Base-by-base conservation (phyloP, 768 basidiomycete species). In the Suillus subalutaceus region DNA sequence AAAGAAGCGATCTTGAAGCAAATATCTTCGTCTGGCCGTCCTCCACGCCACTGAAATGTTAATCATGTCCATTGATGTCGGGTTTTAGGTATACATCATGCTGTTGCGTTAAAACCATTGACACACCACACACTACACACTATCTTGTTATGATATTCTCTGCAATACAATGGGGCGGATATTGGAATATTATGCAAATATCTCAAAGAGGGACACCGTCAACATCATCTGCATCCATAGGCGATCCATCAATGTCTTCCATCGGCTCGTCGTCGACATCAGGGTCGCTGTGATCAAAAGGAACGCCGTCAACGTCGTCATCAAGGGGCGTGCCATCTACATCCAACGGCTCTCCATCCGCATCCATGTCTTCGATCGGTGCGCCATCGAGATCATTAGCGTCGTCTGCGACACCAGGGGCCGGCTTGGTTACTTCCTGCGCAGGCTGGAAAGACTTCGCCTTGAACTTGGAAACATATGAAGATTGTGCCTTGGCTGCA, bases 361-460 rank as follows among this genome's bases (percentile, higher is more conserved):
- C 74, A 65, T 83, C 86, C 66, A 86, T 74, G 53, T 83, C 76
- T 68, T 86, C 81, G 41, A 84, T 75, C 3, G 84, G 81, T 66
- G 81, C 80, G 15, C 88, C 89, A 59, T 88, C 88, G 37, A 85
- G 72, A 66, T 85, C 83, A 58, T 82, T 48, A 30, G 73, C 73
- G 9, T 77, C 83, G 69, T 83, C 82, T 46, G 80, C 80, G 52
- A 76, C 68, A n/a, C 73, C 59, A 12, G 70, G 63, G 38, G 74
- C 67, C 4, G 71, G 44, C 9, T 68, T 75, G 2, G 70, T 74
- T 20, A 78, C 73, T 58, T 80, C 82, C 23, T 84, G 83, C 1
- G 92, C 91, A 15, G 88, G 88, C 72, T 89, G 88, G 81, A 94
- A 94, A 16, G 90, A 84, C 71, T 87, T 91, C 7, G 88, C 80